Percentiles rank a stretch among this genome's conserved stretches.
These are phyloP conservation scores for Diaporthe sp. DNA, from an alignment of 2,329 filamentous ascomycete species.

Conservation along the genomic window DNA sequence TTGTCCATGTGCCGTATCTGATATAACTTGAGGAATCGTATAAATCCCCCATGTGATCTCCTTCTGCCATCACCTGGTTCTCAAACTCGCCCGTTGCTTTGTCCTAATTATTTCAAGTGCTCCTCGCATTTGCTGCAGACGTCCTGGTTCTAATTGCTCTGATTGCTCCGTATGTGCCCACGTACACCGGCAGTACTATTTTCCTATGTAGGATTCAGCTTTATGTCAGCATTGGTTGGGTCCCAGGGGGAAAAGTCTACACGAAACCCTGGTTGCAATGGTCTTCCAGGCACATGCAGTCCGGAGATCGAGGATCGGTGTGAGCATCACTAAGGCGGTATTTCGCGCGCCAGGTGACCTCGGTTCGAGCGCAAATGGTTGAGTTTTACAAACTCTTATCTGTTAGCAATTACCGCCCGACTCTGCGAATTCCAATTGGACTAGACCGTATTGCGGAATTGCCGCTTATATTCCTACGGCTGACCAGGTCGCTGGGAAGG, in stretches of 20 bases:
- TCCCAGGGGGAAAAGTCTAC: neutral
- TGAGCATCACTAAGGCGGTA: neutral
- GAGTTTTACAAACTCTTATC: neutral
- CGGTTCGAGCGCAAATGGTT: neutral
- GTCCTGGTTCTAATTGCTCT: neutral
- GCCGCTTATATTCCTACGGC: constrained; percentile 10
- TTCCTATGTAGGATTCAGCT: neutral
- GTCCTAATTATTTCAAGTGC: neutral
- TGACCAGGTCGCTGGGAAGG: constrained; percentile 13
- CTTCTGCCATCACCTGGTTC: neutral
- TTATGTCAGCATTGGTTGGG: neutral
- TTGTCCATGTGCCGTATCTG: neutral
- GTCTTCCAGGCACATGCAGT: neutral
- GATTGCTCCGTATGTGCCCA: neutral
- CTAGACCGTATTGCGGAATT: neutral
- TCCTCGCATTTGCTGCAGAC: neutral
- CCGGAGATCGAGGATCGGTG: neutral
- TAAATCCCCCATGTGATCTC: too few species aligned
- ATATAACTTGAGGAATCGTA: neutral
- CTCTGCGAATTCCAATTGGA: neutral
- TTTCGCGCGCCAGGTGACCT: neutral
- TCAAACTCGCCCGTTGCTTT: neutral
- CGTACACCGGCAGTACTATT: neutral
- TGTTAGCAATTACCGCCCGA: neutral
- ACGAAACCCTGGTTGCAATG: neutral